These are phyloP conservation scores for Moricandia arvensis DNA, from an alignment of 345 rosid genomes.

Conservation along the genomic window DNA sequence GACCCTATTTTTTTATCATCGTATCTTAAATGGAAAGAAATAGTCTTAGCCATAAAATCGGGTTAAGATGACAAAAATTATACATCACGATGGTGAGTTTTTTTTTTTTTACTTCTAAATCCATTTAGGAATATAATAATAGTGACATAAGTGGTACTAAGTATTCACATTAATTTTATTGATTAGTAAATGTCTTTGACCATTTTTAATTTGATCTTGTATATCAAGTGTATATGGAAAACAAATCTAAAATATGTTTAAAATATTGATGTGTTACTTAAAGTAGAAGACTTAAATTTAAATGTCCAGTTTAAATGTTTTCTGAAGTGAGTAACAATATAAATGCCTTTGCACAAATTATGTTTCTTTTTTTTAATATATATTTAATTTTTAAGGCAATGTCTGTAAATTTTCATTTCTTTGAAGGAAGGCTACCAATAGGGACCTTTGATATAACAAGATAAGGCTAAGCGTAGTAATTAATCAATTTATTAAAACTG, in stretches of 20 bases:
- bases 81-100: neutral
- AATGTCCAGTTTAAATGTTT: neutral
- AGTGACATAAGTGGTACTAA: conserved; percentile 4
- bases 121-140: neutral
- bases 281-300: neutral
- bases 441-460: neutral
- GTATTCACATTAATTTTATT: neutral
- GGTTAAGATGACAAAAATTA: neutral
- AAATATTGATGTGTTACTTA: neutral
- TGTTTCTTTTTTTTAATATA: neutral
- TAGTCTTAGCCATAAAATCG: neutral
- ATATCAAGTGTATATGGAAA: neutral
- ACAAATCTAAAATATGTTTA: neutral
- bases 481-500: neutral
- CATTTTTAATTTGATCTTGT: neutral
- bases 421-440: neutral
- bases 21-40: neutral
- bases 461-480: neutral
- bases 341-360: neutral
- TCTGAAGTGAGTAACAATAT: neutral
- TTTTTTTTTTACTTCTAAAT: neutral
- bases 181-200: neutral
- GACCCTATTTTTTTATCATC: too few relatives aligned
- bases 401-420: neutral
- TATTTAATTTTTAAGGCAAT: neutral